These are phyloP conservation scores for Colletotrichum shisoi DNA, from an alignment of 2,329 filamentous ascomycete genomes.

Conservation along the genomic window DNA sequence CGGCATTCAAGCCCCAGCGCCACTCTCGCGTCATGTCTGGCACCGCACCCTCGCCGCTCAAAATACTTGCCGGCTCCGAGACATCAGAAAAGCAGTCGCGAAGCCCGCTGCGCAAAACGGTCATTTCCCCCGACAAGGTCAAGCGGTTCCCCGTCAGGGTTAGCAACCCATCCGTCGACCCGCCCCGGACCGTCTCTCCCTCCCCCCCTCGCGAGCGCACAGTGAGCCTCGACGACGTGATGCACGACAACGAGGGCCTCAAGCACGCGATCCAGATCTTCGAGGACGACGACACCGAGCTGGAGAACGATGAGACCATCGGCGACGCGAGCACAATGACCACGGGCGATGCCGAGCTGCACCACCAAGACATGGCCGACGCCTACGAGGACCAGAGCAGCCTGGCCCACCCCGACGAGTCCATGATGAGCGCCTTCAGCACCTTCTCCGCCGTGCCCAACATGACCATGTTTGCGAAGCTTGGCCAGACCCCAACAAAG, in stretches of 20 bases:
- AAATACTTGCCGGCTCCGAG: constrained; percentile 56
- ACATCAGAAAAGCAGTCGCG: constrained; percentile 46
- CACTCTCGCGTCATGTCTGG: constrained; percentile 66
- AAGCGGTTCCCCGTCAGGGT: constrained; percentile 70
- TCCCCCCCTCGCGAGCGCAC: constrained; percentile 47
- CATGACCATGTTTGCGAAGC: constrained; percentile 80
- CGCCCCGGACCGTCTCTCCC: constrained; percentile 33
- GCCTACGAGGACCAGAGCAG: constrained; percentile 48
- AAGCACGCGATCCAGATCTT: constrained; percentile 69
- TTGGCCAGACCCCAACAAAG: constrained; percentile 72
- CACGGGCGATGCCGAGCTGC: constrained; percentile 36
- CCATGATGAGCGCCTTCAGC: constrained; percentile 83
- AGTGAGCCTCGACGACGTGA: constrained; percentile 61
- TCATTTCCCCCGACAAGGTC: constrained; percentile 50
- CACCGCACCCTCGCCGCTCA: constrained; percentile 64
- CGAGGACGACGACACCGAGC: constrained; percentile 58
- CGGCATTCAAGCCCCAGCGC: constrained; percentile 46
- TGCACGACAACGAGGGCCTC: constrained; percentile 64
- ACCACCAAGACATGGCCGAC: constrained; percentile 42
- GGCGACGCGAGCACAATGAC: constrained; percentile 40
- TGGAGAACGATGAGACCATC: constrained; percentile 29
- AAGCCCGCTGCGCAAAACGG: constrained; percentile 53
- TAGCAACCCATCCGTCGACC: constrained; percentile 47
- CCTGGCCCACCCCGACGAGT: constrained; percentile 69
- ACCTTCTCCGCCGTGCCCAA: constrained; percentile 89